These are phyloP conservation scores for Vitis hybrid DNA, from an alignment of 177 flowering plant genomes.

Conservation along the genomic window DNA sequence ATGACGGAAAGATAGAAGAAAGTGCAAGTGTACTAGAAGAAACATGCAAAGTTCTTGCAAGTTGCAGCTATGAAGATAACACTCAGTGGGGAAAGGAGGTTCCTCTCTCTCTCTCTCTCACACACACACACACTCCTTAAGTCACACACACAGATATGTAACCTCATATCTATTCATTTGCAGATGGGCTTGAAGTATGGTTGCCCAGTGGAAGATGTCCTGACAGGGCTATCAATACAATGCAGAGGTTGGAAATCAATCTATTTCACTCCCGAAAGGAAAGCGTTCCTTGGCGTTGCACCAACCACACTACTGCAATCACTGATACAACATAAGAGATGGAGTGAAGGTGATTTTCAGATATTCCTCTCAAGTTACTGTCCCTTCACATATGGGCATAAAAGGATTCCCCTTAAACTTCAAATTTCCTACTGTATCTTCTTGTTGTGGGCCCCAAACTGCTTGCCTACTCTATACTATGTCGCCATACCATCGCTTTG, in stretches of 20 bases:
- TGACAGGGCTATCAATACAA: slow-evolving; percentile 29
- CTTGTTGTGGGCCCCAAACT: slow-evolving; percentile 42
- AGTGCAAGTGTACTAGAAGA: slow-evolving; percentile 28
- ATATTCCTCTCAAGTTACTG: slow-evolving; percentile 26
- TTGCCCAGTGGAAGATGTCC: slow-evolving; percentile 37
- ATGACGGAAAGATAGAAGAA: slow-evolving; percentile 7
- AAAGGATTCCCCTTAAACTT: slow-evolving; percentile 31
- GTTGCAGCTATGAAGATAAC: slow-evolving; percentile 29
- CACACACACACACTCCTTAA: neutral
- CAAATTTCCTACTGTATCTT: slow-evolving; percentile 38
- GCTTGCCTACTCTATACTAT: slow-evolving; percentile 42
- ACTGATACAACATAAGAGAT: slow-evolving; percentile 39
- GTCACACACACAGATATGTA: neutral
- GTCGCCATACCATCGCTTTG: slow-evolving; percentile 39
- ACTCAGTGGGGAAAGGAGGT: slow-evolving; percentile 46
- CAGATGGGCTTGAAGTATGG: slow-evolving; percentile 51
- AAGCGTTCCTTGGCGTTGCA: slow-evolving; percentile 32
- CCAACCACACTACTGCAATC: slow-evolving; percentile 29
- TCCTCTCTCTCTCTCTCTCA: slow-evolving; percentile 7
- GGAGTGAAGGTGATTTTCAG: slow-evolving; percentile 35
- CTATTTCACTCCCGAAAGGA: slow-evolving; percentile 24
- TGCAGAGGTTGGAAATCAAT: slow-evolving; percentile 34
- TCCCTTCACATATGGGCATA: slow-evolving; percentile 29
- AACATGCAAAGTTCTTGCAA: slow-evolving; percentile 32
- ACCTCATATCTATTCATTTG: slow-evolving; percentile 5